These are phyloP conservation scores for Fusarium burgessii DNA, from an alignment of 2,329 filamentous ascomycete species.

Conservation along the genomic window DNA sequence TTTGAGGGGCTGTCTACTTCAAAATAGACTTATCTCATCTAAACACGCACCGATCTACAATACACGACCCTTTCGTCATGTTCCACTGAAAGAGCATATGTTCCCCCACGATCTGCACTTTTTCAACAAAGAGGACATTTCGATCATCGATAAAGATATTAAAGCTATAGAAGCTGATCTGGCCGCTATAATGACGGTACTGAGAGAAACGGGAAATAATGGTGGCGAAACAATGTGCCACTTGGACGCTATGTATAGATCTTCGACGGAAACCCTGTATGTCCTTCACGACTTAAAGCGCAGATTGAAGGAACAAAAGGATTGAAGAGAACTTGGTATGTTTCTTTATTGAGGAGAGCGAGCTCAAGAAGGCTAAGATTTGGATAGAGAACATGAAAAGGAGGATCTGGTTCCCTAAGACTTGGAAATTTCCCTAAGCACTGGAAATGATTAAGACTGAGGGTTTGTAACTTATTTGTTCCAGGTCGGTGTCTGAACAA, in stretches of 20 bases:
- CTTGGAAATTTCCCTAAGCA: background rate
- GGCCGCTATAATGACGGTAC: background rate
- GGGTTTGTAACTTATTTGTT: too few relatives aligned
- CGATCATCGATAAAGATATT: background rate
- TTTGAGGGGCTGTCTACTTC: too few relatives aligned
- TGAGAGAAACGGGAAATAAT: background rate
- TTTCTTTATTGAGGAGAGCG: fast-evolving
- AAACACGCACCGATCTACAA: background rate
- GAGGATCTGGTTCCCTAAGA: background rate
- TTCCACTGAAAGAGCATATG: background rate
- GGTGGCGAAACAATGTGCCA: background rate
- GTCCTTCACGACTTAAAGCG: background rate
- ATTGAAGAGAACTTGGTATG: background rate
- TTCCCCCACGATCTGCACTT: too few relatives aligned
- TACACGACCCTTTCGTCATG: background rate
- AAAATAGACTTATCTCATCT: too few relatives aligned
- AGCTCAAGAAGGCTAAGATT: background rate
- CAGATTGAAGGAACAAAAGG: fast-evolving
- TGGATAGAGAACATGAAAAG: background rate
- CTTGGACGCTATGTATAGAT: background rate
- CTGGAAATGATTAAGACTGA: too few relatives aligned
- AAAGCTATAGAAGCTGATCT: background rate
- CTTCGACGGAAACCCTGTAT: background rate
- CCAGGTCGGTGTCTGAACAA: too few relatives aligned
- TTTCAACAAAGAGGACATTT: background rate